Evolutionary conservation across 1,139 yeast species (phyloP), one percentile per base, ranked within the genome.

Genomic region (Entelexis sorbosivorans): DNA sequence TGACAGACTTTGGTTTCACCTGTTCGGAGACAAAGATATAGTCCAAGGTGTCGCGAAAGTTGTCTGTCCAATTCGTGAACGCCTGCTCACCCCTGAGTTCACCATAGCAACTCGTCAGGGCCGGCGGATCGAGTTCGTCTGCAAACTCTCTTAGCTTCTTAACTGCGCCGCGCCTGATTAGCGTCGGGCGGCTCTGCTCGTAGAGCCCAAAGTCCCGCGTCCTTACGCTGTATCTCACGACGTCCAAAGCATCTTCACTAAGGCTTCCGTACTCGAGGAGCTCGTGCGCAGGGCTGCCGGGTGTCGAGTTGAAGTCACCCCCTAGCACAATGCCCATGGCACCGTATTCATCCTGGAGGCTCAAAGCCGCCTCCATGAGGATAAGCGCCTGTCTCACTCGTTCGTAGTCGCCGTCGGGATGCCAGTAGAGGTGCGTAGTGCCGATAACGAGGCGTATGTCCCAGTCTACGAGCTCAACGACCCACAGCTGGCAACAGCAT

Each of bases 381-480:
- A 49, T 19, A 16, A 45, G 19, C 10, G 54, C 14, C 36, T 59
- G 61, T 4, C 60, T 46, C 20, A 52, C 17, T n/a, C 61, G 47
- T 44, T 57, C 60, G 44, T 54, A 59, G 44, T 50, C 47, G 6
- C 56, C 59, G 20, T 47, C 34, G 7, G 58, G 59, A 33, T 56
- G 61, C 61, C 61, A 59, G 43, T 56, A 55, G 22, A 59, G 43
- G 32, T 59, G 61, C 3, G 60, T 53, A 3, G 61, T 58, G 11
- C 52, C 60, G 5, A 52, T 46, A 17, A 51, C 46, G 24, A 48
- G 33, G 22, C 24, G 40, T 16, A 17, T 29, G 19, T 19, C 16
- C 9, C 11, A 20, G 10, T 20, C 29, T 14, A 50, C 42, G 20
- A 24, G 35, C 6, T 51, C 49, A 6, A 53, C 28, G 17, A 56